A percentile compares a stretch with the other conserved stretches of the same genome.
These are phyloP conservation scores for Microascus cirrosus DNA, from an alignment of 2,329 filamentous ascomycete genomes.

Conservation along the genomic window DNA sequence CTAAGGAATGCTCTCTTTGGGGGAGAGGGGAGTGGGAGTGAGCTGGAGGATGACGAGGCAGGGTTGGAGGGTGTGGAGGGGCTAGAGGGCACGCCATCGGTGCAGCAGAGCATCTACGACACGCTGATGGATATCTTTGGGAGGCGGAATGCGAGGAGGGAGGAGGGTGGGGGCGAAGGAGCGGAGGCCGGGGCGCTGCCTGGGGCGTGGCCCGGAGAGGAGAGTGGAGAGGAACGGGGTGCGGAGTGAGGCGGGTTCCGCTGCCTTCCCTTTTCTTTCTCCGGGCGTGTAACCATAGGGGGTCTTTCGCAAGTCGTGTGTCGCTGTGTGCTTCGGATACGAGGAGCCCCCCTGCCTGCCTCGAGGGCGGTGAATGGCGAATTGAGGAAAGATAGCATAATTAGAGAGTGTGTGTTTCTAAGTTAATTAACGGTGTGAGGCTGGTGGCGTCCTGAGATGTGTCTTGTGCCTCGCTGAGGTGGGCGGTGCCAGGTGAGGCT, in stretches of 20 bases:
- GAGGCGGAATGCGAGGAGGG: conserved; percentile 5
- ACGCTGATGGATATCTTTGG: background rate
- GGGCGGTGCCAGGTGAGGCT: background rate
- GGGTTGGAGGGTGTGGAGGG: background rate
- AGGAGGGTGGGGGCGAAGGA: conserved; percentile 8
- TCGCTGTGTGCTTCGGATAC: too few species aligned
- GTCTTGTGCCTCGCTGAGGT: background rate
- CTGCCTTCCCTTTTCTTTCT: background rate
- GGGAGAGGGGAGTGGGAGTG: background rate
- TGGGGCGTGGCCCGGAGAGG: conserved; percentile 22
- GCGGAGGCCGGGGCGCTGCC: conserved; percentile 11
- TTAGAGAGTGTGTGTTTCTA: too few species aligned
- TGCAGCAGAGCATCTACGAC: conserved; percentile 1
- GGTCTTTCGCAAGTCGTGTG: too few species aligned
- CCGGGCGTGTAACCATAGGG: background rate
- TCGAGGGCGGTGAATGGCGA: too few species aligned
- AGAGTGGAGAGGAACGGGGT: conserved; percentile 6
- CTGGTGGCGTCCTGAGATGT: too few species aligned
- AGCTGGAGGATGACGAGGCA: background rate
- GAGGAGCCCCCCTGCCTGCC: too few species aligned
- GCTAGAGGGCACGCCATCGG: background rate
- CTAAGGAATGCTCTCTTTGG: background rate
- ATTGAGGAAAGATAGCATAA: too few species aligned
- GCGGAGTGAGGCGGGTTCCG: background rate
- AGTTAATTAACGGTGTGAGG: too few species aligned